Evolutionary conservation across 2,329 filamentous ascomycete genomes (phyloP).

Genomic region (Penicillium polonicum): DNA sequence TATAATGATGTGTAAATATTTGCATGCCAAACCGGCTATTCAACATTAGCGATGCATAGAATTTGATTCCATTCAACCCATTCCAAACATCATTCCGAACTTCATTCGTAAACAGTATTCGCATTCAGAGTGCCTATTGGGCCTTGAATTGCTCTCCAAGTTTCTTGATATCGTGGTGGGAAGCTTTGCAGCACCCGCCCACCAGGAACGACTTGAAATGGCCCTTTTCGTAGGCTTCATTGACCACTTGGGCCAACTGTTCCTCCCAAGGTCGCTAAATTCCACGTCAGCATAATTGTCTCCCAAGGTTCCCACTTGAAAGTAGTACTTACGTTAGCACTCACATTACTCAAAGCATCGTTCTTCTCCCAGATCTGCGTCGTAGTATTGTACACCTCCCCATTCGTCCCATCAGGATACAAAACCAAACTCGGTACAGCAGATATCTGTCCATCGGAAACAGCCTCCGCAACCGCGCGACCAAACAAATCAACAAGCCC

Average conservation of each 20-base stretch:
- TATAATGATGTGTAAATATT: conserved; percentile 19
- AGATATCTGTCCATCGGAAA: conserved; percentile 8
- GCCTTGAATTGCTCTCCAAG: conserved; percentile 25
- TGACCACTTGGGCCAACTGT: conserved; percentile 36
- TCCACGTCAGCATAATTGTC: conserved; percentile 13
- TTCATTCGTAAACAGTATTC: background rate
- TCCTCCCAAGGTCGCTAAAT: conserved; percentile 38
- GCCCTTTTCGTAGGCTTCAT: conserved; percentile 28
- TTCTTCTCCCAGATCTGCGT: conserved; percentile 59
- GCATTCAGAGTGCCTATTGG: background rate
- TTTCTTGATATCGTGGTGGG: conserved; percentile 36
- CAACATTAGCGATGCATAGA: conserved; percentile 13
- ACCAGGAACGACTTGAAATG: conserved; percentile 38
- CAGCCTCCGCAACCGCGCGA: conserved; percentile 5
- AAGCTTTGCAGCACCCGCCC: conserved; percentile 50
- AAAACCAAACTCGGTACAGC: conserved; percentile 55
- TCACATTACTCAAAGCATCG: conserved; percentile 19
- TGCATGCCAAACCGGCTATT: conserved; percentile 16
- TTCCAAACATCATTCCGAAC: background rate
- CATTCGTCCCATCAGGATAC: conserved; percentile 69
- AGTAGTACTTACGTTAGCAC: background rate
- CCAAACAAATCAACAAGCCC: conserved; percentile 25
- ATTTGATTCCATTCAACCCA: background rate
- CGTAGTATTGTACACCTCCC: conserved; percentile 64
- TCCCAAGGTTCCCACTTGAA: background rate